phyloP scores from a whole-genome alignment of 2,329 filamentous ascomycete species.

The Claviceps humidiphila region DNA sequence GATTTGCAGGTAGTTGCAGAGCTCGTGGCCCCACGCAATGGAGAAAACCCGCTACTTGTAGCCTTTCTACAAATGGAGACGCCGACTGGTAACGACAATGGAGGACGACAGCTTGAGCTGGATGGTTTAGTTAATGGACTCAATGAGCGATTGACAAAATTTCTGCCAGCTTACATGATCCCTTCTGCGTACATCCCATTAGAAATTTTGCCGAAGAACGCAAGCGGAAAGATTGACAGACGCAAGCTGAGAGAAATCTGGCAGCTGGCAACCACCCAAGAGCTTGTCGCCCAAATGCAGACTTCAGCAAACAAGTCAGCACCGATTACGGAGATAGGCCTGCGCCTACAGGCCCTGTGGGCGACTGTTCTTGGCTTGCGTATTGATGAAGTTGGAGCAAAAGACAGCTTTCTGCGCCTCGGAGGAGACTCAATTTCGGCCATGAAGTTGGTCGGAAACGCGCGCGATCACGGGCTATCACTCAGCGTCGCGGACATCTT shows the following conservation, averaged over 20 bases:
- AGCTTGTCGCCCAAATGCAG: not conserved
- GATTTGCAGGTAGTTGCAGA: conserved; percentile 1
- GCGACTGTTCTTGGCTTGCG: conserved; percentile 5
- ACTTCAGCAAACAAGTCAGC: not conserved
- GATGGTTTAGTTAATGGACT: not conserved
- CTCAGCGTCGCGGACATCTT: conserved; percentile 31
- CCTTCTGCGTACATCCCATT: conserved; percentile 1
- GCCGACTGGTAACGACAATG: not conserved
- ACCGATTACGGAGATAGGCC: not conserved
- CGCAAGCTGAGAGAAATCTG: not conserved
- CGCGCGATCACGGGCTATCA: conserved; percentile 21
- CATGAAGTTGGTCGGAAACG: conserved; percentile 25
- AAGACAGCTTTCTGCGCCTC: conserved; percentile 33
- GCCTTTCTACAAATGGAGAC: conserved; percentile 1
- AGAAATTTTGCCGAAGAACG: not conserved
- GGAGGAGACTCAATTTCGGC: conserved; percentile 33
- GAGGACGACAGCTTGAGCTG: not conserved
- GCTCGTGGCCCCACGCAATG: not conserved
- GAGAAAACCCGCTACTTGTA: conserved; percentile 1
- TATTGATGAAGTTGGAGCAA: conserved; percentile 16
- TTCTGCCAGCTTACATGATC: conserved; percentile 2
- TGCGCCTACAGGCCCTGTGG: conserved; percentile 3
- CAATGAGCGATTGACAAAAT: not conserved
- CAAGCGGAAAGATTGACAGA: conserved; percentile 1
- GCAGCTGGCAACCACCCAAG: not conserved